Base-by-base conservation (phyloP, 1,284 basidiomycete genomes). In the Hemileia vastatrix region DNA sequence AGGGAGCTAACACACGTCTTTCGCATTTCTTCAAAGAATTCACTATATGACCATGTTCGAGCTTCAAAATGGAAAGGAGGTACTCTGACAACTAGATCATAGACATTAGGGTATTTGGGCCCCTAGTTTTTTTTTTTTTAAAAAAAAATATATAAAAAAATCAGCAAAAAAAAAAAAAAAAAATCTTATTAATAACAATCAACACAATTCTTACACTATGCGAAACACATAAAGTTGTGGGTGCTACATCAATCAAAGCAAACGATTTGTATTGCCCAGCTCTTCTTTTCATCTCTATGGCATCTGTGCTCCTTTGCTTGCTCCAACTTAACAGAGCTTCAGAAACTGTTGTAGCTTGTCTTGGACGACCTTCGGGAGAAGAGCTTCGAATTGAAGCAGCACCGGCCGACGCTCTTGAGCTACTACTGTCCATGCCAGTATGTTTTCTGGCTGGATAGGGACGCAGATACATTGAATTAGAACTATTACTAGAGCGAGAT, bases 1-100 rank as follows among this genome's bases (percentile, higher is more conserved):
- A 63, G 48, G 11, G 54, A 63, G 27, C 54, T 43, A 47, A 63
- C 61, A 57, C 61, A 63, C 31, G 61, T 57, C 15, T 54, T 54
- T 9, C 61, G 61, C 9, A 63, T 63, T 53, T 63, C 61, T 57
- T 63, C 61, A 45, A 63, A 63, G 40, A 63, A 63, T 52, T 63
- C 61, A 33, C 61, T 63, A 44, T 63, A 63, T 1, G 61, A 63
- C 61, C 61, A 63, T 13, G 54, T 63, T 19, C 61, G 48, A 31
- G 61, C 56, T 47, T 63, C 61, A 9, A 63, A 63, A 53, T 63
- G 61, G 32, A 63, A 63, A 40, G 61, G 61, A 0, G 61, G 61
- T 31, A 63, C 55, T 47, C 57, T 63, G 3, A 63, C 54, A 23
- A 63, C 61, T 6, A 63, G 55, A 48, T 63, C 61, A 19, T 52